Base-by-base conservation (phyloP, 768 basidiomycete genomes). In the Hypholoma fasciculare region DNA sequence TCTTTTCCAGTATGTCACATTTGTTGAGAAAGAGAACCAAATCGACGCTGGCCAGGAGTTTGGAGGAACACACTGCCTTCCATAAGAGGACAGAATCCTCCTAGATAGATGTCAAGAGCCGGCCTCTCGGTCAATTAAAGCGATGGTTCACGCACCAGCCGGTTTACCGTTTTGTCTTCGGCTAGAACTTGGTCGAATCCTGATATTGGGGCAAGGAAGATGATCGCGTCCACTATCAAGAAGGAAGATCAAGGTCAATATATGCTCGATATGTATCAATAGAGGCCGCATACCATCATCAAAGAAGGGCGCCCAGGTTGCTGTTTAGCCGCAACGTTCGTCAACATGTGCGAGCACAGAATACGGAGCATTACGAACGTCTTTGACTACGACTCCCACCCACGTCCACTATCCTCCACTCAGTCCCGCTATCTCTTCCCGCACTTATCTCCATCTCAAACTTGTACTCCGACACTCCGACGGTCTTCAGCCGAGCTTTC, bases 81-180 rank as follows among this genome's bases (percentile, higher is more conserved):
- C 92, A 94, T 0, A 94, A 78, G n/a, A 92, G 76, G n/a, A 94
- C 89, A 2, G 88, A 90, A 68, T 94, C 92, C 72, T 92, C 89
- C 87, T 88, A 54, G 17, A 66, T 59, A 19, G 52, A 19, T 14
- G 9, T 34, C 51, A 39, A 34, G 54, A 54, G 52, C 16, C 1
- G 11, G 38, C 12, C 38, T 39, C 19, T 34, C 20, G 37, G 8
- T 17, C 4, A 48, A 52, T 37, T 13, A 19, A 39, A 52, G 42
- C 48, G 49, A 49, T 4, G 56, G 17, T 4, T 40, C 50, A 69
- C 77, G 44, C 51, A 84, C 83, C 47, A 86, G 74, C 26, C 87
- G 81, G 65, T 88, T 88, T 26, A 89, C 81, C 6, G 72, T 74
- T 51, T 75, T 69, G 60, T 89, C 86, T 68, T 89, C 87, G 49